Evolutionary conservation across 2,329 filamentous ascomycete genomes (phyloP), one percentile per base, ranked within the genome.

Genomic region (Fusarium buxicola): DNA sequence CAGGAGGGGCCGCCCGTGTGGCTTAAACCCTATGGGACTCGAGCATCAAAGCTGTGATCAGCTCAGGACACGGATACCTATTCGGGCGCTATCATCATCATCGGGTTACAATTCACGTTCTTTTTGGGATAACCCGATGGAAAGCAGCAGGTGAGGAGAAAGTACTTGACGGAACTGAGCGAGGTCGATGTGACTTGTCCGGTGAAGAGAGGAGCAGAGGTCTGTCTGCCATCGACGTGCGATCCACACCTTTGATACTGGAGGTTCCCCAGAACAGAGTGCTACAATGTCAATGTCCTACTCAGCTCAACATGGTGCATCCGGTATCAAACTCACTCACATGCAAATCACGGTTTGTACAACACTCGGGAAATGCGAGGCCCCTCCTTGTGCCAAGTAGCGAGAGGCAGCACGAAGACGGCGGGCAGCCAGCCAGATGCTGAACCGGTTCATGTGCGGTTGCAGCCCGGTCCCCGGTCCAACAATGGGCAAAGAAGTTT

Each of bases 1-100:
- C 63, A 60, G 40, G 54, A 56, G 55, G 52, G 55, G 51, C 59
- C 51, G 47, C 46, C 65, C 62, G 59, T 65, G 68, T 69, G 62
- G 62, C 63, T 62, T 58, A 21, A 45, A 39, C 32, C 43, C 31
- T 49, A 35, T 58, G 50, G 49, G 53, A 58, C 48, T 58, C 62
- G 35, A 45, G 35, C 28, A 35, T 55, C 36, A 40, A 46, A 27
- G 16, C 40, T 32, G 16, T 28, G n/a, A 47, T 18, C 27, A 48
- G 44, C 39, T 24, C 18, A 12, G 36, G 44, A 38, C 40, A 53
- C 25, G 48, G 39, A 44, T 38, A 21, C 36, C 8, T 25, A 10
- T 25, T 28, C 47, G 40, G 39, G 27, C 34, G 27, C 31, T 31
- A 38, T 44, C 36, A 32, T 48, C 43, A 41, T 15, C 21, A 27